These are phyloP conservation scores for Rutstroemia sp. DNA, from an alignment of 2,329 filamentous ascomycete genomes.

Conservation along the genomic window DNA sequence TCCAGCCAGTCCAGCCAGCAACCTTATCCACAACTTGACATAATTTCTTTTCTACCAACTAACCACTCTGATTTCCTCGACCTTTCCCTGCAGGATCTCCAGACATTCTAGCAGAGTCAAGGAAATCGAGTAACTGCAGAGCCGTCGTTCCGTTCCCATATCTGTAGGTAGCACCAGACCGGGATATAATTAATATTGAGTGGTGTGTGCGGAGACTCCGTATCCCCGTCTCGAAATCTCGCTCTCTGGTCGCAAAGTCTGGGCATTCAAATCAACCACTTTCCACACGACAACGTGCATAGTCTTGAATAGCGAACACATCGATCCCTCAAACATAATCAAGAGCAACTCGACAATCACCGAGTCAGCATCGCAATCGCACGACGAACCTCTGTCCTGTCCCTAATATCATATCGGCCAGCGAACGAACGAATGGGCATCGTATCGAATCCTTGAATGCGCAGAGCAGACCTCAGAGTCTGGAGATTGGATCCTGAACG, in stretches of 20 bases:
- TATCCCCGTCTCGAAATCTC: background rate
- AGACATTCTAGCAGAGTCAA: too few relatives aligned
- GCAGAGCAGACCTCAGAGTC: background rate
- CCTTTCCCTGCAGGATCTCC: too few relatives aligned
- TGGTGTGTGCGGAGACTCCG: constrained; percentile 2
- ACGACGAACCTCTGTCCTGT: too few relatives aligned
- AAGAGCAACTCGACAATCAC: background rate
- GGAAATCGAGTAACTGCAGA: too few relatives aligned
- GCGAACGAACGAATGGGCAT: constrained; percentile 14
- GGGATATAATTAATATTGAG: too few relatives aligned
- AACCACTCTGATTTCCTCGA: too few relatives aligned
- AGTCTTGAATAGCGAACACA: background rate
- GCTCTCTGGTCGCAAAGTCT: constrained; percentile 7
- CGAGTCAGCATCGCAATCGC: background rate
- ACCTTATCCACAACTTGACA: too few relatives aligned
- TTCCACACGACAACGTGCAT: constrained; percentile 9
- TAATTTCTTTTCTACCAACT: too few relatives aligned
- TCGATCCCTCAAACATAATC: background rate
- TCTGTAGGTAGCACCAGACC: too few relatives aligned
- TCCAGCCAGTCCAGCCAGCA: too few relatives aligned
- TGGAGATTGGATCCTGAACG: background rate
- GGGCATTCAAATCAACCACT: background rate
- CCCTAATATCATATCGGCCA: too few relatives aligned
- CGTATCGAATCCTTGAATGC: constrained; percentile 1
- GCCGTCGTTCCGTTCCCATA: too few relatives aligned